Percentiles rank a stretch among this genome's conserved stretches.
phyloP scores from a whole-genome alignment of 148 eudicot species.

The Rhododendron molle region DNA sequence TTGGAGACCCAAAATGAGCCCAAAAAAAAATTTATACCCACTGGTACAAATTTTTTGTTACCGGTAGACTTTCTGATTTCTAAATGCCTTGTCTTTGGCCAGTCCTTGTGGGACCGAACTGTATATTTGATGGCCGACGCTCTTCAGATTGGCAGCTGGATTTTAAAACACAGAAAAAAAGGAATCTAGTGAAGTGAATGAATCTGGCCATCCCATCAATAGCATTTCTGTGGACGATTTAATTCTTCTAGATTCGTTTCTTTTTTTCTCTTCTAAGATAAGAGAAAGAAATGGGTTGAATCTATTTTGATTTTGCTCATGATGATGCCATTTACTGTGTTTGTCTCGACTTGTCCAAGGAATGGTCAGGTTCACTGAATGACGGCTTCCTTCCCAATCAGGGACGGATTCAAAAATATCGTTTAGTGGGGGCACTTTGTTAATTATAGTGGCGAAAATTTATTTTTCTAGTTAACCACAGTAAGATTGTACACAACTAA shows the following conservation, averaged over 20 bases:
- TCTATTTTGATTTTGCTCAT: not conserved
- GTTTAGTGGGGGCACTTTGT: too few species aligned
- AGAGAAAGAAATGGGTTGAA: not conserved
- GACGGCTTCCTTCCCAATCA: too few species aligned
- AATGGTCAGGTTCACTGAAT: conserved; percentile 18
- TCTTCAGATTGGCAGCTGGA: not conserved
- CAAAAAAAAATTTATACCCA: too few species aligned
- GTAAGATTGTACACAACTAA: too few species aligned
- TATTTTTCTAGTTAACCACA: too few species aligned
- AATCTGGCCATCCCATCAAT: conserved; percentile 3
- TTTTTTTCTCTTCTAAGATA: not conserved
- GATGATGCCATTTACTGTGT: not conserved
- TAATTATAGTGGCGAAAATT: too few species aligned
- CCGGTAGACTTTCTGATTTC: too few species aligned
- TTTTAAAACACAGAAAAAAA: not conserved
- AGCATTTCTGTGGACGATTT: not conserved
- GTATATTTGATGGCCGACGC: not conserved
- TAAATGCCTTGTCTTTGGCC: not conserved
- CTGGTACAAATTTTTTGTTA: too few species aligned
- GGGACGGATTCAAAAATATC: too few species aligned
- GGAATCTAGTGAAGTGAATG: conserved; percentile 7
- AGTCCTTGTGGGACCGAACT: not conserved
- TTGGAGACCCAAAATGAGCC: too few species aligned
- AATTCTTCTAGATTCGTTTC: not conserved
- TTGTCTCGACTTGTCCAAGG: conserved; percentile 5